Evolutionary conservation across 2,329 filamentous ascomycete genomes (phyloP), one percentile per base, ranked within the genome.

Genomic region (Diaporthe sp.): DNA sequence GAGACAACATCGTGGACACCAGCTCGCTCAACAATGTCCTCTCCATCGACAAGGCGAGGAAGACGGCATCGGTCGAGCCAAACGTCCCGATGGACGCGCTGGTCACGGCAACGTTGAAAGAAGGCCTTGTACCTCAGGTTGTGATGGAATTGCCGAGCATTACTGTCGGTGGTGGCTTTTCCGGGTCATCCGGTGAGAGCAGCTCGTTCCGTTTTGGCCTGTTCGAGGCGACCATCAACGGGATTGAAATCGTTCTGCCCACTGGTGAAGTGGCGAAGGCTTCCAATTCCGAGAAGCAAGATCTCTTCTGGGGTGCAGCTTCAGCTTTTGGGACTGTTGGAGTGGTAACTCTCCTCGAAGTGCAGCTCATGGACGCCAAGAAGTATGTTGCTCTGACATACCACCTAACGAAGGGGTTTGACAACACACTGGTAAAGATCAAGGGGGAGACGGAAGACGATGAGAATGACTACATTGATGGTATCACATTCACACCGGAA

Each of bases 121-220:
- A 89, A 66, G 88, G 88, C 0, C 83, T 94, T 0, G 82, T 94
- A 1, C 92, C 89, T 1, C 89, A 88, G 0, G 91, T 94, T 0
- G 91, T 94, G 5, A 93, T 93, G 89, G 92, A 94, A 78, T 92
- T 94, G 67, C 92, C 92, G 0, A 91, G 91, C 0, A 94, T 94
- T 76, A 94, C 92, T 0, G 89, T 89, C 0, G 92, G 92, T 19
- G 92, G 92, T 3, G 91, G 90, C 0, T 94, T 92, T 79, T 87
- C 90, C 0, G 92, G 92, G 2, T 93, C 91, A 0, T 89, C 89
- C 0, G 92, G 91, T 3, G 92, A 94, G 80, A 93, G 91, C 80
- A 91, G 88, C 75, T 92, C 90, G 0, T 94, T 93, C 80, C 87
- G 87, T 17, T 87, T 92, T 78, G 92, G 92, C 0, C 89, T 92